Evolutionary conservation across 176 grass and related monocot species (phyloP), one percentile per base, ranked within the genome.

Genomic region (Triticum timopheevii): DNA sequence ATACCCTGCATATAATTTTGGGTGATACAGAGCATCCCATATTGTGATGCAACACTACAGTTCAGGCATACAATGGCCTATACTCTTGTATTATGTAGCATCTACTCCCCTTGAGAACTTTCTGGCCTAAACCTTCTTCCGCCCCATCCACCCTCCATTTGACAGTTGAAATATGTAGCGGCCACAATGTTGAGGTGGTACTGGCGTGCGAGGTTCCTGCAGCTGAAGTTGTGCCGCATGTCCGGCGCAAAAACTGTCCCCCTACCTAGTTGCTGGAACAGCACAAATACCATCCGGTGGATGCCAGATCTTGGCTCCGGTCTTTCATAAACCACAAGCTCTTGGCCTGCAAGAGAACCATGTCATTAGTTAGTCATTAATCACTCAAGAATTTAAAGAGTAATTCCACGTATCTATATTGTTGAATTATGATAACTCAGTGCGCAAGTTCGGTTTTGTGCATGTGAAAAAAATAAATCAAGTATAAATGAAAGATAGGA

Each of bases 121-220:
- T 73, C 54, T 22, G 33, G 66, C 68, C 65, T 74, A 44, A 91
- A 91, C 78, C 90, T 87, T 71, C 92, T 71, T 45, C 94, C 94
- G 19, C 86, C 90, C 0, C 77, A 89, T 45, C 95, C 89, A 31
- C 69, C 83, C 75, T 94, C 95, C 52, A 88, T 92, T 87, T 94
- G 92, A 79, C 90, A 97, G 40, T 90, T 91, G 86, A 92, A 97
- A 59, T 94, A 91, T 78, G 83, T 84, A 8, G 95, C 90, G 8
- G 80, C 66, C 1, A 65, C 90, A 13, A 78, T 61, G 28, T 56
- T 89, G 28, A 94, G 95, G 61, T 97, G 90, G 56, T 94, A 71
- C 25, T 92, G 80, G 20, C 35, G 56, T 38, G 88, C 88, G 19
- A 94, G 89, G 76, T 3, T 84, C 78, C 70, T 90, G 80, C 79